Percentiles rank a stretch among this genome's conserved stretches.
Conservation (phyloP, 2,329 filamentous ascomycete genomes). For the Trichoderma guizhouense region DNA sequence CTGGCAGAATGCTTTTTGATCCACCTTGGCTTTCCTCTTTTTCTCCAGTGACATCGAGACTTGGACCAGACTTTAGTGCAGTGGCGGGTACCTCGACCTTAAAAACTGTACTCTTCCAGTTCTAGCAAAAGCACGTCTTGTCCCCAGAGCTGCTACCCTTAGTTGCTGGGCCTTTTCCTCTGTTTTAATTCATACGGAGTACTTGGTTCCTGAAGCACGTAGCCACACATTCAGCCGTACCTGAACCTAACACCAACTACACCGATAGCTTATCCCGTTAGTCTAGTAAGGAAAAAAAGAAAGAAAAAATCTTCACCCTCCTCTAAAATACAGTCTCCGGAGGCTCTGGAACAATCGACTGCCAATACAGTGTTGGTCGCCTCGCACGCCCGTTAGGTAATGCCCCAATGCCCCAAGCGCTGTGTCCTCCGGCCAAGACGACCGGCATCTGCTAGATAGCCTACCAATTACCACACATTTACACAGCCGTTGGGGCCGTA, state of each 20-base stretch:
- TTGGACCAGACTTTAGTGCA: not conserved
- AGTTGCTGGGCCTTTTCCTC: not conserved
- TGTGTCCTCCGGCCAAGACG: not conserved
- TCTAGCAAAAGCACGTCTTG: not conserved
- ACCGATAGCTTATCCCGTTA: not conserved
- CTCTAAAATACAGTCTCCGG: not conserved
- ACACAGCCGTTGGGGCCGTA: not conserved
- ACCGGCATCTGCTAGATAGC: not conserved
- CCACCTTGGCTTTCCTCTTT: not conserved
- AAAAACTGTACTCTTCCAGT: not conserved
- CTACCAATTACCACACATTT: not conserved
- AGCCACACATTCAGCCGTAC: not conserved
- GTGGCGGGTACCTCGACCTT: not conserved
- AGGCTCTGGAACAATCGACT: not conserved
- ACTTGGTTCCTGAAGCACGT: slow-evolving; percentile 1
- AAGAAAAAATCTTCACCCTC: not conserved
- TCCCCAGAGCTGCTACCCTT: no score
- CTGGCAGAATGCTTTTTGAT: not conserved
- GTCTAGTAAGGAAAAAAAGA: not conserved
- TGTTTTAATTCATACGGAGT: not conserved
- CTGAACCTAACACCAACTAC: not conserved
- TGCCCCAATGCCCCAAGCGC: not conserved
- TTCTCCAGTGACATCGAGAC: not conserved
- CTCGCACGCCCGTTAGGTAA: not conserved
- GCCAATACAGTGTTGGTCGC: not conserved